A percentile compares a stretch with the other conserved stretches of the same genome.
phyloP scores from a whole-genome alignment of 2,329 filamentous ascomycete genomes.

The Alternaria dauci region DNA sequence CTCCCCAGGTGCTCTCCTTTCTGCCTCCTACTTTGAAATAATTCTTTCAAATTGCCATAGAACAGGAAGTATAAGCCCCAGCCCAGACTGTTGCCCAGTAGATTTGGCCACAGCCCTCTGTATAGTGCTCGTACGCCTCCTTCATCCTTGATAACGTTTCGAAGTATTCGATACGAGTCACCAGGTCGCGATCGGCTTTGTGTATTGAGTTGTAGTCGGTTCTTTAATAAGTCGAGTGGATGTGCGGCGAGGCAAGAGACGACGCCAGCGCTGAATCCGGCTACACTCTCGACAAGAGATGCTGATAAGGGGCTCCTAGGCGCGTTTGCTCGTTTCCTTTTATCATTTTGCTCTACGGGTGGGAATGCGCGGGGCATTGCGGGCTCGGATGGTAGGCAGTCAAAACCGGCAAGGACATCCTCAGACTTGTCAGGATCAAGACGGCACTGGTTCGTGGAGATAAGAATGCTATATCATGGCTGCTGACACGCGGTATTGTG shows the following conservation, averaged over 20 bases:
- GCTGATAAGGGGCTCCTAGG: constrained; percentile 58
- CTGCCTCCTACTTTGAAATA: constrained; percentile 56
- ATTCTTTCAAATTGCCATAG: constrained; percentile 67
- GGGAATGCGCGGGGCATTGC: constrained; percentile 61
- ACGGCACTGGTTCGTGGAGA: constrained; percentile 2
- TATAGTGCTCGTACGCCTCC: constrained; percentile 76
- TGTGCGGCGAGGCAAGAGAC: constrained; percentile 87
- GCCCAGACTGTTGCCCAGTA: constrained; percentile 86
- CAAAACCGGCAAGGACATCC: constrained; percentile 32
- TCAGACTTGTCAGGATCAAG: constrained; percentile 12
- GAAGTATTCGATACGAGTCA: constrained; percentile 62
- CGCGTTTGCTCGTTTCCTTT: constrained; percentile 46
- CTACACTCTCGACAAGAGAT: constrained; percentile 84
- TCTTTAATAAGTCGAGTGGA: constrained; percentile 96
- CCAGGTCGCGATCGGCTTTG: constrained; percentile 57
- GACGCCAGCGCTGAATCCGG: constrained; percentile 88
- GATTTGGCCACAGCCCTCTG: constrained; percentile 86
- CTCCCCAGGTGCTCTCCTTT: constrained; percentile 60
- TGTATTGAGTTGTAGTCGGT: constrained; percentile 76
- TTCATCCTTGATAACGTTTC: constrained; percentile 62
- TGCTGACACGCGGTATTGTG: background rate
- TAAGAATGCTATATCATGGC: constrained; percentile 14
- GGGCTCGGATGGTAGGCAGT: constrained; percentile 16
- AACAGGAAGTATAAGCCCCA: constrained; percentile 94
- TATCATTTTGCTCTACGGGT: constrained; percentile 53